A percentile compares a stretch with the other conserved stretches of the same genome.
Evolutionary conservation across 2,329 filamentous ascomycete species (phyloP).

Genomic region (Microdochium bolleyi): DNA sequence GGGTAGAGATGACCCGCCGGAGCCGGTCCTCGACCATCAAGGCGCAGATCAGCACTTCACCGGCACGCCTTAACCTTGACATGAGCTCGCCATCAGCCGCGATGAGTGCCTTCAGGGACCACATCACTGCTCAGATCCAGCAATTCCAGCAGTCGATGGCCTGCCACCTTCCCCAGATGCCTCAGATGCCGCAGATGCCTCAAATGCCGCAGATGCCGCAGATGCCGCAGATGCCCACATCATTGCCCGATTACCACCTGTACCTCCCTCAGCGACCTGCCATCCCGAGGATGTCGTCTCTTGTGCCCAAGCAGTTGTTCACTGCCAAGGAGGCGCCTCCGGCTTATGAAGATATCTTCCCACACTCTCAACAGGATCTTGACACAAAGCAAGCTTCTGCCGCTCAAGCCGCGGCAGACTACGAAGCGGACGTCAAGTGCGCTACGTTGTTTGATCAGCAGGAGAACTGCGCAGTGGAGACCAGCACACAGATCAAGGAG

Average conservation of each 20-base stretch:
- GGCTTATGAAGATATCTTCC: constrained; percentile 74
- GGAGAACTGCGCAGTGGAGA: constrained; percentile 23
- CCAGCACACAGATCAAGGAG: constrained; percentile 27
- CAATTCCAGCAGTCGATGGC: constrained; percentile 68
- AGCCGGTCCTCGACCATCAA: constrained; percentile 12
- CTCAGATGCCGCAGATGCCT: constrained; percentile 27
- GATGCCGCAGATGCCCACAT: constrained; percentile 54
- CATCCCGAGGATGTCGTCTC: constrained; percentile 63
- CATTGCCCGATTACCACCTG: constrained; percentile 64
- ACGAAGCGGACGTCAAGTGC: constrained; percentile 51
- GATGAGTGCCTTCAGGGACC: constrained; percentile 64
- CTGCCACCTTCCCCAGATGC: constrained; percentile 56
- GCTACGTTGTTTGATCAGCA: constrained; percentile 41
- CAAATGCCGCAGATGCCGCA: constrained; percentile 50
- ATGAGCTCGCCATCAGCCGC: constrained; percentile 52
- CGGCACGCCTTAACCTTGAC: constrained; percentile 21
- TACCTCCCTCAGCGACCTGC: constrained; percentile 52
- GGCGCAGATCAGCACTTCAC: constrained; percentile 11
- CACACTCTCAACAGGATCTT: constrained; percentile 32
- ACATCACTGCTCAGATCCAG: constrained; percentile 65
- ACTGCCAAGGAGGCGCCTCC: constrained; percentile 47
- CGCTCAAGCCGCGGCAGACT: constrained; percentile 48
- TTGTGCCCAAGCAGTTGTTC: constrained; percentile 53
- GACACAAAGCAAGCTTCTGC: constrained; percentile 53
- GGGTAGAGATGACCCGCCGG: constrained; percentile 26